These are phyloP conservation scores for Stenogyne calaminthoides DNA, from an alignment of 305 asterid species.

Conservation along the genomic window DNA sequence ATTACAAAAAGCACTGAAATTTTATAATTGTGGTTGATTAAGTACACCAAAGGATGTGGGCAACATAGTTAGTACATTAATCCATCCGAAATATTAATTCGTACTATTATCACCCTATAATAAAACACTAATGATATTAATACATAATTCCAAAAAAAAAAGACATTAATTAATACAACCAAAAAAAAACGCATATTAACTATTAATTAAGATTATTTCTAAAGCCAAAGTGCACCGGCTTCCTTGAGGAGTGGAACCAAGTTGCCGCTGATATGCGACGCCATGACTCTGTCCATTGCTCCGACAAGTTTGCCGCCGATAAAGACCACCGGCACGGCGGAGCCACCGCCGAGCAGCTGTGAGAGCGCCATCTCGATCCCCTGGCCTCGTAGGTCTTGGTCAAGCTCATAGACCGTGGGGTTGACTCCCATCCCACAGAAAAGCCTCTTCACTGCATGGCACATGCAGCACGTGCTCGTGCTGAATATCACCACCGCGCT, in stretches of 20 bases:
- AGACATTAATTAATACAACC: background rate
- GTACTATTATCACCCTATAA: background rate
- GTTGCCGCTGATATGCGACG: constrained; percentile 49
- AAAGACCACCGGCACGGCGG: constrained; percentile 54
- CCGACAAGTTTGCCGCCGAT: constrained; percentile 59
- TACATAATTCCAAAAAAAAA: background rate
- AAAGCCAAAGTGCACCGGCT: constrained; percentile 66
- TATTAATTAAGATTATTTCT: background rate
- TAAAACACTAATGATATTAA: background rate
- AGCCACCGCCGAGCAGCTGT: constrained; percentile 39
- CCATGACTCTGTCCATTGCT: constrained; percentile 56
- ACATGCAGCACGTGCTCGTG: constrained; percentile 64
- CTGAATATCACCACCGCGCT: constrained; percentile 66
- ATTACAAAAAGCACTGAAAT: too few relatives aligned
- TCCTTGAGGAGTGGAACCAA: constrained; percentile 57
- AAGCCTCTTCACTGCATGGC: constrained; percentile 58
- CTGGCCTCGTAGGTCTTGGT: constrained; percentile 45
- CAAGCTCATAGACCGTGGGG: constrained; percentile 59
- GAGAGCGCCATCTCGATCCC: constrained; percentile 46
- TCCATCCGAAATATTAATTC: too few relatives aligned
- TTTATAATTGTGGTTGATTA: background rate
- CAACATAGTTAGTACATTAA: background rate
- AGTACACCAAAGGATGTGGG: background rate
- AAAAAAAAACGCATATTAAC: background rate
- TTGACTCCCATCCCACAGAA: constrained; percentile 61